Evolutionary conservation across 192 early-diverging fungal genomes (phyloP), one percentile per base, ranked within the genome.

Genomic region (Rhizophagus clarus): DNA sequence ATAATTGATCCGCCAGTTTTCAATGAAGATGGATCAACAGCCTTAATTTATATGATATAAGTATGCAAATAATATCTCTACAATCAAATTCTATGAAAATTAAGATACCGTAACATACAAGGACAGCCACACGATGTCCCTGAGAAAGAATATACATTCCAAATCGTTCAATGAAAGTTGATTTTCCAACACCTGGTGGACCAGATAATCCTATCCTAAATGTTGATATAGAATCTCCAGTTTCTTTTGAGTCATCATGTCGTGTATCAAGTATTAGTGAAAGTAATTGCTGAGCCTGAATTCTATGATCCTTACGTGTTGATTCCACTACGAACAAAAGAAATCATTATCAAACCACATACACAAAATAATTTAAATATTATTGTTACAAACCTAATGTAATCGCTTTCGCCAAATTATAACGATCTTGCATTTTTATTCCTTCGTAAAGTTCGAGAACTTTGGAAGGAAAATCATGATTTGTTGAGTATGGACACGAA

Each of bases 151-250:
- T 84, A 60, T 87, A 88, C 90, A 92, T 91, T 63, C 95, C 95
- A 81, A 96, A 94, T 6, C 90, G 81, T 75, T 96, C 95, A 80
- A 96, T 95, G 77, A 96, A 96, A 56, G 92, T 93, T n/a, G 92
- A 93, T 80, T 96, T 96, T 3, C 94, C 95, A 12, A 96, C 95
- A 1, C 95, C 95, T 0, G 95, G 95, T 20, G 91, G 86, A 37
- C 94, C 94, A 4, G 91, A 92, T 29, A 96, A 86, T 10, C 94
- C 95, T 56, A 96, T 95, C 61, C 95, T 88, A 79, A 93, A 92
- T 15, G 91, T 89, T 37, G 85, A 81, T 2, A 84, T 82, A 15
- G 9, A 80, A 32, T 80, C 17, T 9, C 77, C 76, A 15, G 75
- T 78, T 15, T 49, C 32, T 70, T 72, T 83, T 66, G 75, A 14